Conservation (phyloP, 2,329 filamentous ascomycete genomes). For the Cryphonectria nitschkei region DNA sequence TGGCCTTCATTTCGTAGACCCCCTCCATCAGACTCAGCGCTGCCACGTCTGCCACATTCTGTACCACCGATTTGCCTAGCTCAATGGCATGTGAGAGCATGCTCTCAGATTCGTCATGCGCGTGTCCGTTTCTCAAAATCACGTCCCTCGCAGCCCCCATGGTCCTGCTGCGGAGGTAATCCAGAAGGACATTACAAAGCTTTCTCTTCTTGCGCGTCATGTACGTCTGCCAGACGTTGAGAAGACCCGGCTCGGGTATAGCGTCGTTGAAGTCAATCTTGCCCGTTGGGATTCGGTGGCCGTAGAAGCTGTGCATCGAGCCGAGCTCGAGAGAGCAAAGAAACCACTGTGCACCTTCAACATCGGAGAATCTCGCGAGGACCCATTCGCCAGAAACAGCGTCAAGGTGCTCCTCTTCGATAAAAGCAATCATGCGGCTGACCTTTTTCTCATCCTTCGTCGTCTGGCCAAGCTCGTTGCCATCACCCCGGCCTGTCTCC, state of each 20-base stretch:
- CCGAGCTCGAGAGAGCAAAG: neutral
- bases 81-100: neutral
- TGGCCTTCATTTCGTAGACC: neutral
- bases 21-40: neutral
- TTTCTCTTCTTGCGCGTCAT: neutral
- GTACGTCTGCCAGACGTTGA: conserved; percentile 2
- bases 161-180: neutral
- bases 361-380: neutral
- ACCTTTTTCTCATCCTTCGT: neutral
- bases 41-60: neutral
- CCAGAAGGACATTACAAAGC: neutral
- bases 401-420: neutral
- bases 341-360: neutral
- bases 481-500: neutral
- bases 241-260: neutral
- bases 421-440: neutral
- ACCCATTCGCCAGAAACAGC: conserved; percentile 3
- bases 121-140: neutral
- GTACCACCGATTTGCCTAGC: neutral
- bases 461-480: neutral
- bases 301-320: neutral
- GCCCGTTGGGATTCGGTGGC: neutral
- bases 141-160: neutral
- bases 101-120: neutral
- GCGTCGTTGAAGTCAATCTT: conserved; percentile 1